phyloP scores from a whole-genome alignment of 176 grass and related monocot genomes.

The Lolium multiflorum region DNA sequence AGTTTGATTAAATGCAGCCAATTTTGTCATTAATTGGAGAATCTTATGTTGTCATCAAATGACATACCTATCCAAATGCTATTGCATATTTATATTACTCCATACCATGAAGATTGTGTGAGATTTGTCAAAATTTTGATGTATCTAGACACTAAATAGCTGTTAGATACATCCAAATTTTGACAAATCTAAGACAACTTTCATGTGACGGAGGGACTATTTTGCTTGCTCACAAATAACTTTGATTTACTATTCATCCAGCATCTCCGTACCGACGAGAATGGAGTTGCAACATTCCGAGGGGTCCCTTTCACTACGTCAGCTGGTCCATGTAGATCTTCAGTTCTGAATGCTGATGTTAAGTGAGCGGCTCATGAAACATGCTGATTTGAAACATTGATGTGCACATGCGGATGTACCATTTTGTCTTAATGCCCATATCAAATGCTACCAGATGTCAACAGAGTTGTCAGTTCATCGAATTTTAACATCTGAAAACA shows the following conservation, averaged over 20 bases:
- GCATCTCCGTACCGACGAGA: conserved; percentile 76
- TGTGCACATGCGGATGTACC: conserved; percentile 27
- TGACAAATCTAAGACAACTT: too few relatives aligned
- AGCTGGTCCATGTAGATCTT: conserved; percentile 74
- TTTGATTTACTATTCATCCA: conserved; percentile 44
- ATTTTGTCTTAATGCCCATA: conserved; percentile 22
- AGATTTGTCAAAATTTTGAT: too few relatives aligned
- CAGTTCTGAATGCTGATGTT: conserved; percentile 65
- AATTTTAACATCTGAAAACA: not conserved
- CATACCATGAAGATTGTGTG: too few relatives aligned
- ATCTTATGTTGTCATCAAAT: conserved; percentile 14
- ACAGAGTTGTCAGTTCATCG: not conserved
- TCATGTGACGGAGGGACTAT: too few relatives aligned
- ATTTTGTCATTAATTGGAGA: conserved; percentile 2
- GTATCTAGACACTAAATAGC: too few relatives aligned
- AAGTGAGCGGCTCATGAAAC: conserved; percentile 56
- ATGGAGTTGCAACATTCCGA: conserved; percentile 75
- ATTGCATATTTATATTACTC: not conserved
- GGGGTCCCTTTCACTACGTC: conserved; percentile 81
- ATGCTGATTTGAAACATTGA: conserved; percentile 29
- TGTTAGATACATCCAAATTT: too few relatives aligned
- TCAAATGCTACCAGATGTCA: conserved; percentile 30
- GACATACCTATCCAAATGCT: not conserved
- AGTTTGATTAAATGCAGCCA: conserved; percentile 4
- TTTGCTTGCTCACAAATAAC: conserved; percentile 3